Base-by-base conservation (phyloP, 331 rosid species). In the Acacia concinna region DNA sequence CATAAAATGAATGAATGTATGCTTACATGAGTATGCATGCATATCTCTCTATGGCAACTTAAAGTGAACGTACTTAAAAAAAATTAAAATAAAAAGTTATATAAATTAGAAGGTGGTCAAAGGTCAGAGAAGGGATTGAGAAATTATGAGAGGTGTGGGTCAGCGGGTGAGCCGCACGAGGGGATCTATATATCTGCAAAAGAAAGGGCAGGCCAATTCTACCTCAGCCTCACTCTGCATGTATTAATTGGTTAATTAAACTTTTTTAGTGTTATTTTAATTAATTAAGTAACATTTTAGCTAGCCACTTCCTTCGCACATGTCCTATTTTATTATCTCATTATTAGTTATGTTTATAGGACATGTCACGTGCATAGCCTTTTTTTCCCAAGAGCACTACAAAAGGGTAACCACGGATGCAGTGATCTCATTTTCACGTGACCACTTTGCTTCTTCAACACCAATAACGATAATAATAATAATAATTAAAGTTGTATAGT, bases 151-250 rank as follows among this genome's bases (percentile, higher is more conserved):
- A 34, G 82, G 86, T 21, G 86, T 82, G 91, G 79, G 89, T 89
- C 91, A 89, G 93, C 90, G 86, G 86, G 85, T 84, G 90, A 86
- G 97, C 83, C 93, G 90, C 97, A 91, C 94, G 91, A 93, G 94
- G 94, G 94, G 93, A 89, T 90, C 92, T 6, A 49, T 15, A 15
- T 69, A 65, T 84, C 78, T 81, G 88, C 84, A 70, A 72, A 68
- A 38, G 11, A 51, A 51, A 20, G 59, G 59, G 27, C 59, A 51
- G 71, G 49, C 41, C 79, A 77, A 80, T 82, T 83, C 89, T 83
- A 76, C 84, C 82, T 85, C 66, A 72, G 21, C 72, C 80, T 81
- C 87, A 86, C 78, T 81, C 83, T 84, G 87, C 74, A 79, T 47
- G 1, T 46, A n/a, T 46, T 15, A 46, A 46, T 46, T 12, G 14